These are phyloP conservation scores for Tuber calosporum DNA, from an alignment of 495 filamentous ascomycete genomes.

Conservation along the genomic window DNA sequence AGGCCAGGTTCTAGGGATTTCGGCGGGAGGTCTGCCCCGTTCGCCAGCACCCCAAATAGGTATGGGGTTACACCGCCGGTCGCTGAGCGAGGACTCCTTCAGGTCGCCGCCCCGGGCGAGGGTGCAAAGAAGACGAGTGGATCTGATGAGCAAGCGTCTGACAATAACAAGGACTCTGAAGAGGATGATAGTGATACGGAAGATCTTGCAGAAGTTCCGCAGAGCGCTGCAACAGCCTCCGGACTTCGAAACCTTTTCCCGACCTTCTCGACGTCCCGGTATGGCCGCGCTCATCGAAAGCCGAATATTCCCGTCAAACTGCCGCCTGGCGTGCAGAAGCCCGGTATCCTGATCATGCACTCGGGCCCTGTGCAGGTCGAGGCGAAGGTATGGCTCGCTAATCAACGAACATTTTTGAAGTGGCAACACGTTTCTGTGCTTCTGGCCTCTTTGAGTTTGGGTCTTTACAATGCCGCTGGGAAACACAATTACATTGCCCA, in stretches of 20 bases:
- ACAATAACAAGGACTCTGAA: slow-evolving; percentile 20
- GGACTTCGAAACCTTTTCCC: slow-evolving; percentile 58
- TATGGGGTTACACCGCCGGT: slow-evolving; percentile 21
- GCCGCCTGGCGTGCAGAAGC: slow-evolving; percentile 79
- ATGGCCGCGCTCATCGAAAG: slow-evolving; percentile 44
- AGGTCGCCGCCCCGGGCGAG: slow-evolving; percentile 19
- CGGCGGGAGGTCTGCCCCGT: slow-evolving; percentile 24
- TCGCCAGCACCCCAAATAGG: slow-evolving; percentile 18
- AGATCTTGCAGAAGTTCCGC: slow-evolving; percentile 27
- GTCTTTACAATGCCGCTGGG: slow-evolving; percentile 79
- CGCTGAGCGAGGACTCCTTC: slow-evolving; percentile 27
- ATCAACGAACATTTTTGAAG: slow-evolving; percentile 94
- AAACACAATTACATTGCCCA: slow-evolving; percentile 63
- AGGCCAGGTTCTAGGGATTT: slow-evolving; percentile 46
- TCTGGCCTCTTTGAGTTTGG: slow-evolving; percentile 71
- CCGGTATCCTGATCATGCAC: slow-evolving; percentile 84
- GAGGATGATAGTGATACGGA: slow-evolving; percentile 31
- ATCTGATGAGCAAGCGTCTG: slow-evolving; percentile 17
- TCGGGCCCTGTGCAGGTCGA: slow-evolving; percentile 82
- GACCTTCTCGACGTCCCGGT: slow-evolving; percentile 64
- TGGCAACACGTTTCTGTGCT: slow-evolving; percentile 92
- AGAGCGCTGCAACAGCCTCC: slow-evolving; percentile 27
- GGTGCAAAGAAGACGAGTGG: slow-evolving; percentile 7
- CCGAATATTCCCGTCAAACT: slow-evolving; percentile 45
- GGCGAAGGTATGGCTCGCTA: slow-evolving; percentile 96